phyloP scores from a whole-genome alignment of 768 basidiomycete genomes.

The Auriscalpium vulgare region DNA sequence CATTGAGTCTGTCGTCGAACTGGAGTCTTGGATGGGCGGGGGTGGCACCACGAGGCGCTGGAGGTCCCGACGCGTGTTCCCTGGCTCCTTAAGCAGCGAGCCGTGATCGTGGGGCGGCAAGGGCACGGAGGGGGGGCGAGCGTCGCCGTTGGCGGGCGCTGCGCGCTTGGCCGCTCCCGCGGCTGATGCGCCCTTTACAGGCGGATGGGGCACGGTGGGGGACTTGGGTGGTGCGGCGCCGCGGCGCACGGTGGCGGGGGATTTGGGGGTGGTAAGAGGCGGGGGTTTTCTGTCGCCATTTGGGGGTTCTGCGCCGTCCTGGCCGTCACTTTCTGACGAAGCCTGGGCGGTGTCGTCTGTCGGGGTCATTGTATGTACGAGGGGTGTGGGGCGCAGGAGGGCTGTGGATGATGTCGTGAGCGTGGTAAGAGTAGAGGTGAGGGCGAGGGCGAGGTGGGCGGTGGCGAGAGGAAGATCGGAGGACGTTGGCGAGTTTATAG shows the following conservation, averaged over 20 bases:
- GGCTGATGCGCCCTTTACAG: not conserved
- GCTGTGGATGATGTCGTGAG: slow-evolving; percentile 19
- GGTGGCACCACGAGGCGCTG: slow-evolving; percentile 25
- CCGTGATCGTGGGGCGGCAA: slow-evolving; percentile 45
- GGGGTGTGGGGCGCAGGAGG: slow-evolving; percentile 13
- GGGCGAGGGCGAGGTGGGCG: slow-evolving; percentile 9
- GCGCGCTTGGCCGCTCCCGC: not conserved
- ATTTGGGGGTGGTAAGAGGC: not conserved
- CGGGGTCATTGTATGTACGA: slow-evolving; percentile 37
- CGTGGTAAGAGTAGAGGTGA: slow-evolving; percentile 12
- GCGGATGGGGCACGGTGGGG: not conserved
- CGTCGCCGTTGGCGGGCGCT: slow-evolving; percentile 13
- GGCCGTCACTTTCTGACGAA: slow-evolving; percentile 40
- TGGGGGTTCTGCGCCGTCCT: slow-evolving; percentile 54
- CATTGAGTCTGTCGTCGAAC: slow-evolving; percentile 33
- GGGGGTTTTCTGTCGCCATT: slow-evolving; percentile 19
- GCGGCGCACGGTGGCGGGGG: not conserved
- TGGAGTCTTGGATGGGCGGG: slow-evolving; percentile 20
- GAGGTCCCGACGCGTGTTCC: slow-evolving; percentile 37
- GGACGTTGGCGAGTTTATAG: slow-evolving; percentile 24
- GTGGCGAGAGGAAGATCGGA: slow-evolving; percentile 8
- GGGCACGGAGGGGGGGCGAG: slow-evolving; percentile 28
- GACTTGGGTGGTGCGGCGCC: not conserved
- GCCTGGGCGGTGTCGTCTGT: slow-evolving; percentile 45
- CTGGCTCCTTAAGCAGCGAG: slow-evolving; percentile 42